Evolutionary conservation across 331 rosid species (phyloP).

Genomic region (Rosa hybrid): DNA sequence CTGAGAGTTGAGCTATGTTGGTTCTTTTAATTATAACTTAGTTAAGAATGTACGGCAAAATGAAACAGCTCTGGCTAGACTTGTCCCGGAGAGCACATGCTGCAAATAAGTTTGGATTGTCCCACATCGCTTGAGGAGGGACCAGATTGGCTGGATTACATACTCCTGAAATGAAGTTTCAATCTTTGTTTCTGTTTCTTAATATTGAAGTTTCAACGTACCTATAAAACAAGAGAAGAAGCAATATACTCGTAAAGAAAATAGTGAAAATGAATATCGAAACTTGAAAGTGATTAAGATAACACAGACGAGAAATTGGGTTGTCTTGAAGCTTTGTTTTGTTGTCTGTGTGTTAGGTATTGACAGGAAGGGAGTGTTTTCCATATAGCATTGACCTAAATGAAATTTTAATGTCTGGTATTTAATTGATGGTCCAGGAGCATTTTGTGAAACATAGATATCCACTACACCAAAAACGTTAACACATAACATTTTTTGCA

Average conservation of each 20-base stretch:
- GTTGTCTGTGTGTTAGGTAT: too few species aligned
- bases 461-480: too few species aligned
- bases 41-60: not conserved
- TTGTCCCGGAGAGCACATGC: not conserved
- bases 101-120: not conserved
- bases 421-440: not conserved
- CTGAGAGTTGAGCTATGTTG: not conserved
- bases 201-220: too few species aligned
- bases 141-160: not conserved
- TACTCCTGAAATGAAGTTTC: not conserved
- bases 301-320: too few species aligned
- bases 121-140: constrained; percentile 5
- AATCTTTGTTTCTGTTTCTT: not conserved
- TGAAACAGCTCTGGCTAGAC: not conserved
- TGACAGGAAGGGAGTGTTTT: too few species aligned
- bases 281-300: too few species aligned
- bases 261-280: too few species aligned
- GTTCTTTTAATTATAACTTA: not conserved
- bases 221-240: too few species aligned
- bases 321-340: too few species aligned
- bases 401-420: not conserved
- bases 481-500: too few species aligned
- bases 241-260: too few species aligned
- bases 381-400: not conserved
- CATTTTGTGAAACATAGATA: not conserved